These are phyloP conservation scores for Syzygium malaccense DNA, from an alignment of 441 rosid genomes.

Conservation along the genomic window DNA sequence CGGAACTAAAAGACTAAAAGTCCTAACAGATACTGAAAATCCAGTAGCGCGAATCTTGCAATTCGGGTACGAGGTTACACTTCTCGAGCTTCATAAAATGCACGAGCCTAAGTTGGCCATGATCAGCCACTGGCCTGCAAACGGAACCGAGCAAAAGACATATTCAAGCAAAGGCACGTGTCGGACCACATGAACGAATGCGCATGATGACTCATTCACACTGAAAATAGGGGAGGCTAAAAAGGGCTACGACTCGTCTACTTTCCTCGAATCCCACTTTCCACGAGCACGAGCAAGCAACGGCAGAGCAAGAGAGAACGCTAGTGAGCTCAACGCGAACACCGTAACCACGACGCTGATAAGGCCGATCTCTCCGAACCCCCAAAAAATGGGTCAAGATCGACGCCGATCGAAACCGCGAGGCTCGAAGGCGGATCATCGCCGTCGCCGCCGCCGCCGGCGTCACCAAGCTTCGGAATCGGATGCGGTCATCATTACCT, in stretches of 20 bases:
- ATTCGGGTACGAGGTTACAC: background rate
- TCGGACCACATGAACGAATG: background rate
- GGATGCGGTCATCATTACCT: background rate
- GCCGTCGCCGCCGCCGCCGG: background rate
- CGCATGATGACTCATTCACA: background rate
- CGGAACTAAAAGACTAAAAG: background rate
- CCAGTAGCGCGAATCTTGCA: background rate
- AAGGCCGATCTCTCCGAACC: background rate
- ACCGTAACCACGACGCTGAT: background rate
- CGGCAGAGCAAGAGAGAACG: background rate
- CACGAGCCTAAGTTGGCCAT: background rate
- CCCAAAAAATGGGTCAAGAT: background rate
- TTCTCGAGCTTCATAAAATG: background rate
- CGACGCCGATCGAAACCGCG: background rate
- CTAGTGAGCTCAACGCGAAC: background rate
- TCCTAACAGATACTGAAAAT: background rate
- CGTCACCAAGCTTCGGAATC: background rate
- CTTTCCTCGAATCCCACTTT: background rate
- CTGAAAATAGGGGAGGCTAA: accelerated
- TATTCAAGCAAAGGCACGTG: background rate
- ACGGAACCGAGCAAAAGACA: background rate
- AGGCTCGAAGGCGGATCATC: background rate
- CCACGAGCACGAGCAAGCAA: background rate
- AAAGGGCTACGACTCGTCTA: background rate
- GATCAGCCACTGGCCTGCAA: background rate